Base-by-base conservation (phyloP, 129 eudicot species). In the Artemisia annua region DNA sequence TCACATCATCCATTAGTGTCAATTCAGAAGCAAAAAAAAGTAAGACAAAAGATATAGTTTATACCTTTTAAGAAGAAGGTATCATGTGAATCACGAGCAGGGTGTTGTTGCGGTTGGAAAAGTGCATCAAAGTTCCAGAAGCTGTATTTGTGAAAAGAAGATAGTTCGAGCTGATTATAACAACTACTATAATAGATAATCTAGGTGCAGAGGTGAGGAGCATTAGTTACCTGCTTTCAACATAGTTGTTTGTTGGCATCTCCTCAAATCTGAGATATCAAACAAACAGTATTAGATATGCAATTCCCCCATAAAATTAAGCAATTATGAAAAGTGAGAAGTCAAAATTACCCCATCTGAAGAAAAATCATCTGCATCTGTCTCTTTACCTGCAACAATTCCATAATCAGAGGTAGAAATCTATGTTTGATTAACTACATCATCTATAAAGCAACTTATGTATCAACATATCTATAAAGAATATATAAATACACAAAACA, bases 71-170 rank as follows among this genome's bases (percentile, higher is more conserved):
- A 77, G 66, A 95, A 95, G 87, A 95, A 95, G 6, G 99, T 95
- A 75, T 95, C 99, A 58, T 95, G 99, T 64, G 97, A 95, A 82
- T 95, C 99, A 80, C 99, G 99, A 28, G 97, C 99, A 62, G 99
- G 99, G 78, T 95, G 99, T 75, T 95, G 99, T 64, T 95, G 97
- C 1, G 96, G 99, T 85, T 95, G 99, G 88, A 91, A 95, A 73
- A 95, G 93, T 56, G 96, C 96, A 78, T 95, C 99, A 52, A 95
- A 91, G 63, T 95, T 95, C 99, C 99, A 95, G 87, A 91, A 91
- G 83, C 99, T 95, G 80, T 63, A 78, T 46, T 10, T 53, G 19
- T 14, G 32, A 58, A 32, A 58, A 35, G 28, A 30, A 4, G 67
- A 71, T 44, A 9, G 9, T 52, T 35, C 10, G 39, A 67, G 12